Base-by-base conservation (phyloP, 2,329 filamentous ascomycete genomes). In the Tolypocladium sp. region DNA sequence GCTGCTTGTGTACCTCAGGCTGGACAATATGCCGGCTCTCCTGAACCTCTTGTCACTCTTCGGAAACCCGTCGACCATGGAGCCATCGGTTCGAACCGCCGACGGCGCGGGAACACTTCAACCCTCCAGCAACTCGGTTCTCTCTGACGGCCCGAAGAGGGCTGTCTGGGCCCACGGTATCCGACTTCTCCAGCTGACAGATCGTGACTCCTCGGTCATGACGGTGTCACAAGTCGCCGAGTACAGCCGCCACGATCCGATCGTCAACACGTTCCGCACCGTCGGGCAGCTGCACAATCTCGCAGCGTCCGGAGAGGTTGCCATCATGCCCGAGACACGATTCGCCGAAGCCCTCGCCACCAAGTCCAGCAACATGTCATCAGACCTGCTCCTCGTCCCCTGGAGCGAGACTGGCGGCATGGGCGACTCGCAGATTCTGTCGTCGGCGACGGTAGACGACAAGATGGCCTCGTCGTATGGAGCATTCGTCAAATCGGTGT, bases 191-290 rank as follows among this genome's bases (percentile, higher is more conserved):
- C 90, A 95, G 69, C 82, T 97, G 15, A 95, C 91, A 0, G 92
- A 97, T 66, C 91, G 93, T 81, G 89, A 91, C 49, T 97, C 93
- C 0, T 92, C 92, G 22, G 93, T 97, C 66, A 97, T 97, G 93
- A 88, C 91, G 66, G 91, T 96, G 13, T 88, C 91, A 0, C 91
- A 95, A 68, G 81, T 88, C 3, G 88, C 92, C 44, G 90, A 94
- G 55, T 82, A 86, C 61, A 83, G 83, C 33, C 79, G 82, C 8
- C 82, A 83, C 66, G 93, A 97, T 67, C 91, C 93, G 0, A 87
- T 97, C 4, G 85, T 97, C 58, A 96, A 96, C 69, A 90, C 91
- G 0, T 97, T 97, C 80, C 85, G 90, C 55, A 91, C 91, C 0
- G 92, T 97, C 65, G 91, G 91, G 1, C 88, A 89, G 63, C 83